A percentile compares a stretch with the other conserved stretches of the same genome.
phyloP scores from a whole-genome alignment of 106 monocot genomes.

The Vanilla planifolia region DNA sequence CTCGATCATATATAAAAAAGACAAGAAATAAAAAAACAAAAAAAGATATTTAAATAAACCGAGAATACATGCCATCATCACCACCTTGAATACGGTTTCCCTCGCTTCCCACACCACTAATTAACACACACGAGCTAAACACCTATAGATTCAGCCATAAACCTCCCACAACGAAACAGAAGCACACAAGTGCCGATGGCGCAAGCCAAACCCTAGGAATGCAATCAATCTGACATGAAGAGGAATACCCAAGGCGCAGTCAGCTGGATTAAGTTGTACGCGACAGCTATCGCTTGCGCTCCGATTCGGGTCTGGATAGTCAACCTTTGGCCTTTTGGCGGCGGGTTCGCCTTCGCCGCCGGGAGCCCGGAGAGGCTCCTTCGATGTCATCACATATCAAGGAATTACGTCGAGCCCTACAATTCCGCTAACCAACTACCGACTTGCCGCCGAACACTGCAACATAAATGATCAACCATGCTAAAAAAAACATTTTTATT shows the following conservation, averaged over 20 bases:
- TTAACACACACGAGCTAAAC: neutral
- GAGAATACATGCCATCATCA: neutral
- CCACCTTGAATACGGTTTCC: neutral
- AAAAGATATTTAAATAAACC: neutral
- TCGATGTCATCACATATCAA: slow-evolving; percentile 14
- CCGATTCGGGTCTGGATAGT: slow-evolving; percentile 6
- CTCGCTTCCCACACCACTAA: neutral
- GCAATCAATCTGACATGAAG: neutral
- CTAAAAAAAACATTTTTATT: neutral
- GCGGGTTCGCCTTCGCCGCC: slow-evolving; percentile 15
- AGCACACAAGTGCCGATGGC: neutral
- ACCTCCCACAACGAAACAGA: neutral
- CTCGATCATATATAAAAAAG: neutral
- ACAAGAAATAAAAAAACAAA: neutral
- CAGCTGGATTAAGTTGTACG: slow-evolving; percentile 58
- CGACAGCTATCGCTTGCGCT: neutral
- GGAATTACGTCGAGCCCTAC: neutral
- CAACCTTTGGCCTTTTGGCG: slow-evolving; percentile 20
- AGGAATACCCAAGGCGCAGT: slow-evolving; percentile 54
- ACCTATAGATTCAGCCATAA: neutral
- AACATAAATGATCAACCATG: neutral
- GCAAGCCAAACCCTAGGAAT: neutral
- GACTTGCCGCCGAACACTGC: neutral
- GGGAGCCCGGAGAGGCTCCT: slow-evolving; percentile 10
- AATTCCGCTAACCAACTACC: neutral